Evolutionary conservation across 495 filamentous ascomycete genomes (phyloP).

Genomic region (Filosporella fistucella): DNA sequence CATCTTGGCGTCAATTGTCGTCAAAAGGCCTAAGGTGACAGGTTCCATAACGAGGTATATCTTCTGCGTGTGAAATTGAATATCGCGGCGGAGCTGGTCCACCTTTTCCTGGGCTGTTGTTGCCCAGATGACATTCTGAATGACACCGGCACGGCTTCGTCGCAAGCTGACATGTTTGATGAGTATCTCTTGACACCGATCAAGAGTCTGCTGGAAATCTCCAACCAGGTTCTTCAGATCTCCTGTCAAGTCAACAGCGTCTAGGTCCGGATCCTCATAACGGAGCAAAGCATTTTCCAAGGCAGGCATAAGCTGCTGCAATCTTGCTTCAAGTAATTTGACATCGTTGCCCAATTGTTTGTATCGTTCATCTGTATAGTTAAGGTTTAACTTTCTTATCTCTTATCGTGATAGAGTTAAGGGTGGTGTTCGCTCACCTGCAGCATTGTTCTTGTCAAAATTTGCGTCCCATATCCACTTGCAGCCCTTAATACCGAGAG

Average conservation of each 20-base stretch:
- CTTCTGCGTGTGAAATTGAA: conserved; percentile 9
- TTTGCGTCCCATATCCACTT: neutral
- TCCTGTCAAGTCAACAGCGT: neutral
- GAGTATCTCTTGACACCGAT: neutral
- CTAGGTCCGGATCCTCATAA: neutral
- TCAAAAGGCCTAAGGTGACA: neutral
- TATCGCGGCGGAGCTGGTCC: neutral
- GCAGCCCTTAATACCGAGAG: neutral
- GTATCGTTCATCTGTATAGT: conserved; percentile 1
- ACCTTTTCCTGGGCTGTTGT: neutral
- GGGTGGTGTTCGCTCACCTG: conserved; percentile 4
- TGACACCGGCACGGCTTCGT: neutral
- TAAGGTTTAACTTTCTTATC: no score
- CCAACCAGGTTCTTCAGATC: conserved; percentile 7
- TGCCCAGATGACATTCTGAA: conserved; percentile 4
- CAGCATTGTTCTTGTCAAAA: conserved; percentile 7
- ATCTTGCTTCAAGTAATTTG: neutral
- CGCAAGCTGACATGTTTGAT: neutral
- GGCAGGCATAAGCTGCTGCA: neutral
- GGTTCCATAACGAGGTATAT: conserved; percentile 7
- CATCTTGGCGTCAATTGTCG: neutral
- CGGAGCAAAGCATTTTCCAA: neutral
- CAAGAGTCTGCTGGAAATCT: conserved; percentile 3
- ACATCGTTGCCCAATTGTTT: conserved; percentile 8
- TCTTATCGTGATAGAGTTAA: no score